Evolutionary conservation across 164 flowering plant species (phyloP).

Genomic region (Vitis amurensis): DNA sequence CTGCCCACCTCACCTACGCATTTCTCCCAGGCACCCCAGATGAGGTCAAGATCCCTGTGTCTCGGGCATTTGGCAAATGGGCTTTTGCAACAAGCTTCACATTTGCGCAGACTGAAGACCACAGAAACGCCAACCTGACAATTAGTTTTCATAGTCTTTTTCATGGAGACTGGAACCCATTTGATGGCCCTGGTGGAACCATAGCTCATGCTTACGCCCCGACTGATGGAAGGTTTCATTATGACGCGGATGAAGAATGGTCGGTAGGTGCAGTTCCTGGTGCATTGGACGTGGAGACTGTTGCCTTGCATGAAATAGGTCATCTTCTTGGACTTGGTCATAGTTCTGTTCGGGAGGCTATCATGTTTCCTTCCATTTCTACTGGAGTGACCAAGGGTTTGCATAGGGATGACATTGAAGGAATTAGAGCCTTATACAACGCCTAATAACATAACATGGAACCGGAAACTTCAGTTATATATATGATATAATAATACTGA

Average conservation of each 20-base stretch:
- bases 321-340: not conserved
- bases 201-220: conserved; percentile 22
- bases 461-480: too few relatives aligned
- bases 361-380: conserved; percentile 7
- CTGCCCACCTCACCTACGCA: conserved; percentile 3
- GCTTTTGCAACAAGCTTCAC: conserved; percentile 14
- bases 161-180: conserved; percentile 31
- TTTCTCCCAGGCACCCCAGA: not conserved
- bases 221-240: conserved; percentile 15
- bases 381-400: conserved; percentile 4
- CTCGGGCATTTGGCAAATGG: conserved; percentile 25
- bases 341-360: not conserved
- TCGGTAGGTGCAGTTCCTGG: not conserved
- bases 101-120: conserved; percentile 4
- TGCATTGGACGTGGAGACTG: conserved; percentile 6
- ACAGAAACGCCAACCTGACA: conserved; percentile 11
- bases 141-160: conserved; percentile 16
- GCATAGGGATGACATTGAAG: conserved; percentile 11
- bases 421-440: conserved; percentile 2
- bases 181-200: conserved; percentile 23
- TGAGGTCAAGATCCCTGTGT: not conserved
- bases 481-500: too few relatives aligned
- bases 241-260: conserved; percentile 19
- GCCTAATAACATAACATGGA: not conserved
- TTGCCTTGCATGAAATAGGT: conserved; percentile 1